phyloP scores from a whole-genome alignment of 2,329 filamentous ascomycete species.

The Ilyonectria sp. region DNA sequence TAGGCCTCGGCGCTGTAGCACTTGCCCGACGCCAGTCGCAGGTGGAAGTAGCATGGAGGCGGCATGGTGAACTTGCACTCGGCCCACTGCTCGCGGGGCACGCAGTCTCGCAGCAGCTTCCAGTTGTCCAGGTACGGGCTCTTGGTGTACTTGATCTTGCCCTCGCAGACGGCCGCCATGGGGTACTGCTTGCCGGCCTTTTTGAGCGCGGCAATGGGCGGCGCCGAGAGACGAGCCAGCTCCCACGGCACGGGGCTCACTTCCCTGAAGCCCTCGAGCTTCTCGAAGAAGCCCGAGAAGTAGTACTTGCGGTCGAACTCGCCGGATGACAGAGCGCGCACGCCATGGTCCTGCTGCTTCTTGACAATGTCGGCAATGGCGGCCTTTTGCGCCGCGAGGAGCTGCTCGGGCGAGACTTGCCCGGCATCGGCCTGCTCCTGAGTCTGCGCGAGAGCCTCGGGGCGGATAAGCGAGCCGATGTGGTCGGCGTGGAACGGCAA shows the following conservation, averaged over 20 bases:
- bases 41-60: conserved; percentile 78
- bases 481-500: conserved; percentile 80
- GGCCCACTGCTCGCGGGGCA: conserved; percentile 72
- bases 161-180: conserved; percentile 59
- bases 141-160: conserved; percentile 59
- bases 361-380: conserved; percentile 77
- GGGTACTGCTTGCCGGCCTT: conserved; percentile 56
- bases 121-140: conserved; percentile 63
- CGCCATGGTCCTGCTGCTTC: conserved; percentile 74
- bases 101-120: conserved; percentile 54
- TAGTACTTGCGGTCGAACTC: conserved; percentile 73
- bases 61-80: conserved; percentile 79
- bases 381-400: conserved; percentile 71
- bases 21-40: conserved; percentile 64
- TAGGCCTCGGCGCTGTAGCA: conserved; percentile 69
- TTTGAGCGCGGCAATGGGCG: conserved; percentile 57
- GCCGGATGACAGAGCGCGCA: conserved; percentile 77
- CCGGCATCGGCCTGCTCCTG: conserved; percentile 63
- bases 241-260: conserved; percentile 58
- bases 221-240: conserved; percentile 54
- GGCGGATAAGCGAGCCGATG: conserved; percentile 79
- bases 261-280: conserved; percentile 57
- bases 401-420: conserved; percentile 59
- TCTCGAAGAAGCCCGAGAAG: conserved; percentile 66
- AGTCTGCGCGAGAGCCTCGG: conserved; percentile 72